Base-by-base conservation (phyloP, 2,329 filamentous ascomycete species). In the Colletotrichum orchidophilum region DNA sequence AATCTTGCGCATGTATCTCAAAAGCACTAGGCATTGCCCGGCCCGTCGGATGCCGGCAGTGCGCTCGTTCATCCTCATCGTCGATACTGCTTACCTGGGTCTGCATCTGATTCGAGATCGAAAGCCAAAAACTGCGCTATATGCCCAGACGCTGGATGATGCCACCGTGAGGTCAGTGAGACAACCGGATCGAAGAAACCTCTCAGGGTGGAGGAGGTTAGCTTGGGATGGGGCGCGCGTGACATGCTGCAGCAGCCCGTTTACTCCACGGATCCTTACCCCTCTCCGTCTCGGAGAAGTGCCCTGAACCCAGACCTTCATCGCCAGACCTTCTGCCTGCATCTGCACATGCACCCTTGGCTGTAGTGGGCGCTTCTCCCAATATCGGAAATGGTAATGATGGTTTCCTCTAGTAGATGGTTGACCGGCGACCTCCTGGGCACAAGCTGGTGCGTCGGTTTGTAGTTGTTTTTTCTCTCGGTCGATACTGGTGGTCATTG, bases 101-200 rank as follows among this genome's bases (percentile, higher is more conserved):
- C 21, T 11, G 31, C 33, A 58, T 24, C 64, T 52, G n/a, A 24
- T 68, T 68, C 27, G 58, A 68, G 46, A 39, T 50, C 21, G 31
- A 49, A 12, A 35, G 24, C 29, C 39, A 18, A 55, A 15, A 53
- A 54, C 50, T 24, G 49, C 67, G 57, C 49, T 54, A 67, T 67
- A 62, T 53, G 35, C 42, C 31, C 50, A 26, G 46, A 68, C 58
- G 52, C 64, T 63, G 58, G 33, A 71, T 68, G 63, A 59, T 71
- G 53, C 64, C 52, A 71, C 64, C n/a, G 53, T 71, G 64, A 71
- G 68, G 68, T 67, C 68, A 67, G 68, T 62, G 68, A 62, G 50
- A 52, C 15, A 62, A 31, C 42, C 67, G 50, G 50, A 58, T 62
- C 52, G 52, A 58, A 57, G 8, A 63, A 52, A 5, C n/a, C 27